These are phyloP conservation scores for Spiromastix sp. DNA, from an alignment of 2,329 filamentous ascomycete genomes.

Conservation along the genomic window DNA sequence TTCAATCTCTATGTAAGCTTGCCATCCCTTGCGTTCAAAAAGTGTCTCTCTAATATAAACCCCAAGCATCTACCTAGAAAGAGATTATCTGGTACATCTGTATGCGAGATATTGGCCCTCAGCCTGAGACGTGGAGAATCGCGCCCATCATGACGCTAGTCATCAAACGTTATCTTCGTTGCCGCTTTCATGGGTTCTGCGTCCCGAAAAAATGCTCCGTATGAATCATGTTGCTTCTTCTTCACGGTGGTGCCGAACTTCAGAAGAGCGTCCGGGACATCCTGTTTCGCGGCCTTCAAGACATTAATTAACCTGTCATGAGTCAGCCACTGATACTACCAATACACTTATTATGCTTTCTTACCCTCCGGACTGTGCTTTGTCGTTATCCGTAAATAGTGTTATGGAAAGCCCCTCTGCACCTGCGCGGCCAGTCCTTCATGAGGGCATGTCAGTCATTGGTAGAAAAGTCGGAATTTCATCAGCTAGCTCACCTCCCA, in stretches of 20 bases:
- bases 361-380: constrained; percentile 78
- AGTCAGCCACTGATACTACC: constrained; percentile 9
- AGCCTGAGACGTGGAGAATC: no score
- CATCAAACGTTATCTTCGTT: constrained; percentile 86
- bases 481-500: constrained; percentile 41
- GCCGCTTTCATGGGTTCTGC: constrained; percentile 72
- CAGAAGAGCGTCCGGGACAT: constrained; percentile 78
- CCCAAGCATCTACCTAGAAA: constrained; percentile 26
- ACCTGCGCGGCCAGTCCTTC: constrained; percentile 87
- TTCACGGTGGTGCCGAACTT: constrained; percentile 98
- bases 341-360: constrained; percentile 29
- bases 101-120: constrained; percentile 12
- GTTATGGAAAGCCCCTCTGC: constrained; percentile 84
- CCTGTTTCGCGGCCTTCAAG: constrained; percentile 82
- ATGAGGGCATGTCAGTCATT: constrained; percentile 9
- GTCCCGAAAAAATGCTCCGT: constrained; percentile 93
- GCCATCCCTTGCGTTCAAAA: no score
- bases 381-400: constrained; percentile 90
- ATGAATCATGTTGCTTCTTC: constrained; percentile 94
- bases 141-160: no score
- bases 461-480: constrained; percentile 7
- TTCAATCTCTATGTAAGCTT: constrained; percentile 50
- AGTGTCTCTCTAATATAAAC: no score
- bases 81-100: constrained; percentile 17
- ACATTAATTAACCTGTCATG: constrained; percentile 72